A percentile compares a stretch with the other conserved stretches of the same genome.
phyloP scores from a whole-genome alignment of 768 basidiomycete genomes.

The Pisolithus orientalis region DNA sequence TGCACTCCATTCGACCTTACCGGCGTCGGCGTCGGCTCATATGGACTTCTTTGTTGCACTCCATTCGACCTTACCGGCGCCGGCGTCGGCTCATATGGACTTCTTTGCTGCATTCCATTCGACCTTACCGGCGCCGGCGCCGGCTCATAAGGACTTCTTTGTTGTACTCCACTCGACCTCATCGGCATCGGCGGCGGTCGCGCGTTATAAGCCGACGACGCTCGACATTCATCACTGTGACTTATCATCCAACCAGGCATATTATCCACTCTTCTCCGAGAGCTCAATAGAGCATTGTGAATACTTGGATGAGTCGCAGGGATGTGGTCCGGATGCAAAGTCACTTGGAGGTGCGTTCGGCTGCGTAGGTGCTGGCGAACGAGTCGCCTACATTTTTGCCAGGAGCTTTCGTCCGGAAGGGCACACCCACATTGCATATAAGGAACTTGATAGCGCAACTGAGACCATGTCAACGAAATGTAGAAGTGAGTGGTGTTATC shows the following conservation, averaged over 20 bases:
- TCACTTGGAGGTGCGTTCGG: slow-evolving; percentile 27
- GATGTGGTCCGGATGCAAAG: slow-evolving; percentile 31
- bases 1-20: too few relatives aligned
- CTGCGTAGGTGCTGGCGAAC: slow-evolving; percentile 11
- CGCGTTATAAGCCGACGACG: slow-evolving; percentile 25
- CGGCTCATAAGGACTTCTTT: background rate
- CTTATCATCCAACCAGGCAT: background rate
- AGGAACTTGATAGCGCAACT: slow-evolving; percentile 39
- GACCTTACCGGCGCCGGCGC: too few relatives aligned
- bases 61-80: background rate
- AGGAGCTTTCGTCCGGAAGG: slow-evolving; percentile 37
- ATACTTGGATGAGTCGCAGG: slow-evolving; percentile 52
- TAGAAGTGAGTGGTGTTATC: background rate
- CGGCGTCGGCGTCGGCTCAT: background rate
- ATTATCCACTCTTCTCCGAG: slow-evolving; percentile 9
- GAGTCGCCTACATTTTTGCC: slow-evolving; percentile 36
- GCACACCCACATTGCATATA: slow-evolving; percentile 62
- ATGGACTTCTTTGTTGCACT: background rate
- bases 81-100: too few relatives aligned
- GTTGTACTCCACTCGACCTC: background rate
- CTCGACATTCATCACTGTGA: slow-evolving; percentile 11
- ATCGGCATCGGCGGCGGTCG: background rate
- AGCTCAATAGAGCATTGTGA: slow-evolving; percentile 41
- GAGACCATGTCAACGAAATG: slow-evolving; percentile 6
- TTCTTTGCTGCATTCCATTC: too few relatives aligned